Evolutionary conservation across 106 monocot species (phyloP).

Genomic region (Ottelia alismoides): DNA sequence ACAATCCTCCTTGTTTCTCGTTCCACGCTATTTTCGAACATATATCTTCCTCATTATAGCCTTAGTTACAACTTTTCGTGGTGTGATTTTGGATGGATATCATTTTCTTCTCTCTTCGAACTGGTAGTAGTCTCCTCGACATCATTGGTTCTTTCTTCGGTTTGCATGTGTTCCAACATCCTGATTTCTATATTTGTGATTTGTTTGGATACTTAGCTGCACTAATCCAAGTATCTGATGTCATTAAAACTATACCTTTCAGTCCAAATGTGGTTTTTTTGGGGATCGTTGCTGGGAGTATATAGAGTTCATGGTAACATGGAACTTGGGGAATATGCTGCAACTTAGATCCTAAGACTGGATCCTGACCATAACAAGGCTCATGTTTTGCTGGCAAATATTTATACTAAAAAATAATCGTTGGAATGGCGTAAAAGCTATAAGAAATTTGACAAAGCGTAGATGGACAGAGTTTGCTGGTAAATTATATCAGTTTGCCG

Average conservation of each 20-base stretch:
- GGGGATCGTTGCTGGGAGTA: constrained; percentile 53
- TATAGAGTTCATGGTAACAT: constrained; percentile 30
- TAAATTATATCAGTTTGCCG: constrained; percentile 25
- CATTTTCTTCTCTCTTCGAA: no score
- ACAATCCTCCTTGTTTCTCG: no score
- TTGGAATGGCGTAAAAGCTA: constrained; percentile 30
- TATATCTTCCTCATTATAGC: no score
- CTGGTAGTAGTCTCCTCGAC: no score
- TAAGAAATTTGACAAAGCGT: constrained; percentile 38
- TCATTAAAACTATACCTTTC: constrained; percentile 46
- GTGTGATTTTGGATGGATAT: no score
- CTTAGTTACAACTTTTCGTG: no score
- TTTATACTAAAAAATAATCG: constrained; percentile 34
- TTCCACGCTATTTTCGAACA: no score
- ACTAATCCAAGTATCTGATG: constrained; percentile 44
- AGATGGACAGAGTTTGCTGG: constrained; percentile 34
- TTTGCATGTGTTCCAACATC: no score
- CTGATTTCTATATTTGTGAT: no score
- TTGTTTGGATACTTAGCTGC: no score
- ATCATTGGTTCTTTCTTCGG: no score
- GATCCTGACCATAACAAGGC: constrained; percentile 42
- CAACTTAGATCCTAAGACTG: constrained; percentile 32
- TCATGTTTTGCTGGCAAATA: constrained; percentile 48
- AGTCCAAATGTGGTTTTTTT: constrained; percentile 34
- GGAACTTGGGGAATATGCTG: constrained; percentile 37